phyloP scores from a whole-genome alignment of 2,329 filamentous ascomycete genomes.

The Coniochaeta hoffmannii region DNA sequence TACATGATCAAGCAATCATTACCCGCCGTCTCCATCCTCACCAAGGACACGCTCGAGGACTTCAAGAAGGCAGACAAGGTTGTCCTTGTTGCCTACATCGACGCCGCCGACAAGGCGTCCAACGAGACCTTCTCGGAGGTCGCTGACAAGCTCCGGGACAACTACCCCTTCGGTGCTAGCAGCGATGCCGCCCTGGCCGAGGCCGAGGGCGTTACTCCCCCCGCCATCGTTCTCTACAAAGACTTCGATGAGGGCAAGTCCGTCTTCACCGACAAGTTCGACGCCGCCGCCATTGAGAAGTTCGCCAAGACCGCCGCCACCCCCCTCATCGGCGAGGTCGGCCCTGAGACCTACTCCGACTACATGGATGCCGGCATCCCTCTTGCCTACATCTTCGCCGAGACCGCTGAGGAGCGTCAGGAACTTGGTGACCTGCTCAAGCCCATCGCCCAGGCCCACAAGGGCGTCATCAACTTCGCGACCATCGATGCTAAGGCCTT shows the following conservation, averaged over 20 bases:
- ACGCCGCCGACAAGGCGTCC: slow-evolving; percentile 70
- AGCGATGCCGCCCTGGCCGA: slow-evolving; percentile 79
- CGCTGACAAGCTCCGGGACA: slow-evolving; percentile 74
- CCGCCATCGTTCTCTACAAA: slow-evolving; percentile 92
- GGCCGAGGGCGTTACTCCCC: slow-evolving; percentile 81
- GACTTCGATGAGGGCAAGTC: slow-evolving; percentile 94
- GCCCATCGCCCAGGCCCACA: slow-evolving; percentile 82
- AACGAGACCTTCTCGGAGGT: slow-evolving; percentile 75
- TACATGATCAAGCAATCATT: slow-evolving; percentile 99
- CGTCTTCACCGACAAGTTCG: slow-evolving; percentile 74
- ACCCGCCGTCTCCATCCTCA: slow-evolving; percentile 79
- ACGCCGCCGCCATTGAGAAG: slow-evolving; percentile 67
- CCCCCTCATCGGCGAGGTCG: slow-evolving; percentile 90
- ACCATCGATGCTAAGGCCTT: slow-evolving; percentile 94
- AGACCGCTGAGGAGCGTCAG: slow-evolving; percentile 83
- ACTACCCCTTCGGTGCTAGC: slow-evolving; percentile 85
- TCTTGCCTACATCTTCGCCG: slow-evolving; percentile 95
- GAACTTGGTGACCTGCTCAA: slow-evolving; percentile 70
- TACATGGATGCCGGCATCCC: slow-evolving; percentile 94
- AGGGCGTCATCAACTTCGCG: slow-evolving; percentile 93
- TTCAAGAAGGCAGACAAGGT: slow-evolving; percentile 99
- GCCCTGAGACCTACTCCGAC: slow-evolving; percentile 88
- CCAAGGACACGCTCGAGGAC: slow-evolving; percentile 76
- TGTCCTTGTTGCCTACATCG: slow-evolving; percentile 84
- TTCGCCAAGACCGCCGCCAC: slow-evolving; percentile 83